A percentile compares a stretch with the other conserved stretches of the same genome.
Conservation (phyloP, 805 yeast genomes). For the Metschnikowia hibisci region DNA sequence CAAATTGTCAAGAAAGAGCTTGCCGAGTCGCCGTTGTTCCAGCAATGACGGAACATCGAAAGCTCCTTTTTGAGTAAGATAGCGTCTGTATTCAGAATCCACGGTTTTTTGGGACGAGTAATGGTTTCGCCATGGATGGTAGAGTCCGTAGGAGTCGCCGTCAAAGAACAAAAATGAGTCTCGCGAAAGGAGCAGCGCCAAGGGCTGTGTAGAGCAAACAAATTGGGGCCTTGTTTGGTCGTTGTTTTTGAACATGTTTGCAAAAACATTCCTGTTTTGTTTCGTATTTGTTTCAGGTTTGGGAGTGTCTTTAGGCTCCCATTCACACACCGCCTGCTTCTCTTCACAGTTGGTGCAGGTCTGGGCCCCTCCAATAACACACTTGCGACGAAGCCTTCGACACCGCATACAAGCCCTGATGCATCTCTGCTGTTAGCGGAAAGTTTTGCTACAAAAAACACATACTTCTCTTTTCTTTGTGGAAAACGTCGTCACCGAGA, state of each 20-base stretch:
- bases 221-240: conserved; percentile 4
- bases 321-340: neutral
- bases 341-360: neutral
- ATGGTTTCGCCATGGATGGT: conserved; percentile 1
- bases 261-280: neutral
- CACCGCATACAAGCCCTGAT: conserved; percentile 3
- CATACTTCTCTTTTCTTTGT: conserved; percentile 2
- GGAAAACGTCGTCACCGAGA: neutral
- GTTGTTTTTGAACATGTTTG: conserved; percentile 1
- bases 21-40: neutral
- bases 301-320: neutral
- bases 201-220: conserved; percentile 4
- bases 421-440: conserved; percentile 1
- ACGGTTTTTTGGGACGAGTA: neutral
- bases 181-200: conserved; percentile 4
- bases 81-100: conserved; percentile 1
- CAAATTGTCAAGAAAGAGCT: neutral
- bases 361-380: neutral
- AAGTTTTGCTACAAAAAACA: neutral
- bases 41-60: conserved; percentile 1
- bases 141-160: conserved; percentile 4
- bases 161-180: conserved; percentile 4
- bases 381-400: conserved; percentile 3
- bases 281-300: no score
- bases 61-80: neutral